phyloP scores from a whole-genome alignment of 768 basidiomycete species.

The Leccinum uliginosum region DNA sequence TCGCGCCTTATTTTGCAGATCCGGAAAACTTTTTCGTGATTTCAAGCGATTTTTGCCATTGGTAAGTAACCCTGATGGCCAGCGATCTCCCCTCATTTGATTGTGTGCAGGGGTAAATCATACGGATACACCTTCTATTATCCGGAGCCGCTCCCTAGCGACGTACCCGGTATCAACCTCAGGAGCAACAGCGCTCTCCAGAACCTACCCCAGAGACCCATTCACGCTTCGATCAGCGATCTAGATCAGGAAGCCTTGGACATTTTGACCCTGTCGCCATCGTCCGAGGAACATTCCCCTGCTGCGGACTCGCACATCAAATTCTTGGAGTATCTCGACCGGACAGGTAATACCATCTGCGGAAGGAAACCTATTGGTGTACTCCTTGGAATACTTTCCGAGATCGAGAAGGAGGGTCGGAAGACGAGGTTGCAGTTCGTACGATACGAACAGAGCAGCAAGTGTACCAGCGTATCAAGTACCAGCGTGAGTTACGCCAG shows the following conservation, averaged over 20 bases:
- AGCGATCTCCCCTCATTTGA: background rate
- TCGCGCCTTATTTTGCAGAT: constrained; percentile 77
- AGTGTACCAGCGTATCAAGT: constrained; percentile 61
- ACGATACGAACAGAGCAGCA: constrained; percentile 89
- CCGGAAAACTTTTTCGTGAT: constrained; percentile 84
- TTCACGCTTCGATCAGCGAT: constrained; percentile 76
- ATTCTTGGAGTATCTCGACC: constrained; percentile 64
- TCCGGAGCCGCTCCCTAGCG: constrained; percentile 51
- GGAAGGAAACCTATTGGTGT: constrained; percentile 96
- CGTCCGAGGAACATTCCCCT: constrained; percentile 36
- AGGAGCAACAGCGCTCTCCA: constrained; percentile 40
- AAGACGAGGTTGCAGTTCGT: constrained; percentile 66
- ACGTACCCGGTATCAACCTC: constrained; percentile 45
- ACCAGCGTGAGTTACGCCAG: constrained; percentile 98
- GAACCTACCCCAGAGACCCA: constrained; percentile 49
- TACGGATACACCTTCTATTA: constrained; percentile 90
- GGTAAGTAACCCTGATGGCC: constrained; percentile 45
- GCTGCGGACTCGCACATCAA: constrained; percentile 51
- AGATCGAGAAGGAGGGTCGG: constrained; percentile 43
- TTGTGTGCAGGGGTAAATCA: constrained; percentile 61
- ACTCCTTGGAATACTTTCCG: constrained; percentile 70
- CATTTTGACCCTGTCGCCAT: constrained; percentile 54
- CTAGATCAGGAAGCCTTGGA: constrained; percentile 89
- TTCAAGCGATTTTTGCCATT: constrained; percentile 98
- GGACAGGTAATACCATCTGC: constrained; percentile 93